Evolutionary conservation across 805 yeast species (phyloP).

Genomic region (Teunomyces kruisii): DNA sequence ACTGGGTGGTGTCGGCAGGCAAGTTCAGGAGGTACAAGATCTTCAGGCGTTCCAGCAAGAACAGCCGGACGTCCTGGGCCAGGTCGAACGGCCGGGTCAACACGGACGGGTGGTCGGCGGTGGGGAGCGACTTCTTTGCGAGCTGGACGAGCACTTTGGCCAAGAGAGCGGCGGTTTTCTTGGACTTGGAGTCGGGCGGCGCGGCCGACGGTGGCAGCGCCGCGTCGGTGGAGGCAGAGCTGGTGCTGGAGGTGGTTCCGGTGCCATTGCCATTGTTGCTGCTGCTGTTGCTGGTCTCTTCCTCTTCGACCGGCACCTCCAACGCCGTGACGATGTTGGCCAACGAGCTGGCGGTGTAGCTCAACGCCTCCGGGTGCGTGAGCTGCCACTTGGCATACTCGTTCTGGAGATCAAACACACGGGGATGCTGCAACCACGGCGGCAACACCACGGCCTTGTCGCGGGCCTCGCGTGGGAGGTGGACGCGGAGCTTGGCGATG

Average conservation of each 20-base stretch:
- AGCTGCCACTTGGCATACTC: constrained; percentile 75
- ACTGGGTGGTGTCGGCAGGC: constrained; percentile 84
- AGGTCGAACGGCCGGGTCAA: constrained; percentile 76
- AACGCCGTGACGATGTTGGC: constrained; percentile 48
- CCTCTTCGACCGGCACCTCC: constrained; percentile 33
- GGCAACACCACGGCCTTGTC: constrained; percentile 75
- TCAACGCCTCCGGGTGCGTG: constrained; percentile 51
- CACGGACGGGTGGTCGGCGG: constrained; percentile 53
- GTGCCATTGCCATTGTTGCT: neutral
- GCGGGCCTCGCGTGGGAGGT: constrained; percentile 76
- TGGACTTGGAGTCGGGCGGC: constrained; percentile 29
- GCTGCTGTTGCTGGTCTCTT: neutral
- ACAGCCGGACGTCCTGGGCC: constrained; percentile 67
- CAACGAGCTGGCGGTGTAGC: constrained; percentile 33
- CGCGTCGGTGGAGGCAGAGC: no score
- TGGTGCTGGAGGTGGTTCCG: no score
- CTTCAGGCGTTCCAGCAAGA: constrained; percentile 68
- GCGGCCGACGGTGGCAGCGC: no score
- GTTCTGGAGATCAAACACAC: constrained; percentile 69
- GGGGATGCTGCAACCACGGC: constrained; percentile 69
- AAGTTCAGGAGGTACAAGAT: constrained; percentile 79
- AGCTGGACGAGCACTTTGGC: constrained; percentile 47
- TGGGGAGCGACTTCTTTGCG: constrained; percentile 43
- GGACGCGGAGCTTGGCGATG: constrained; percentile 73
- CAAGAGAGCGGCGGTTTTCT: constrained; percentile 46